Evolutionary conservation across 345 rosid genomes (phyloP).

Genomic region (Heritiera littoralis): DNA sequence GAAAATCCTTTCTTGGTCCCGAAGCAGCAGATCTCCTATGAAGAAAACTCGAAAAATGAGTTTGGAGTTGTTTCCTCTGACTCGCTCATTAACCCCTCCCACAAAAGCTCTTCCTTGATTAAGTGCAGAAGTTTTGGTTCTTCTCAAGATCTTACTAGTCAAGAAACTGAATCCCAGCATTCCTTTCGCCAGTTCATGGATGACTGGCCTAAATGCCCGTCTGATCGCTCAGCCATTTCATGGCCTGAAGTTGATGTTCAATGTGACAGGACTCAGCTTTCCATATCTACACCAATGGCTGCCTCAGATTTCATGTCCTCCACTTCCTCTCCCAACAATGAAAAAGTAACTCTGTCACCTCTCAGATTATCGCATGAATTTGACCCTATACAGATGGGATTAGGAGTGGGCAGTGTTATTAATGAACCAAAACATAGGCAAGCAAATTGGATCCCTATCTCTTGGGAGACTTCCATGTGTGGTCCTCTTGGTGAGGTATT

Average conservation of each 20-base stretch:
- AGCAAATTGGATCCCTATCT: conserved; percentile 52
- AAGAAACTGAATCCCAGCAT: conserved; percentile 43
- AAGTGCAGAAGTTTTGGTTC: conserved; percentile 42
- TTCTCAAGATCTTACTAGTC: conserved; percentile 36
- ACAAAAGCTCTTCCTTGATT: conserved; percentile 35
- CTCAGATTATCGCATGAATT: conserved; percentile 46
- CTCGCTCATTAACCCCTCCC: conserved; percentile 50
- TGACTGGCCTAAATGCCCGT: conserved; percentile 51
- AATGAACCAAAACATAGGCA: conserved; percentile 45
- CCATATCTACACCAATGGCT: conserved; percentile 56
- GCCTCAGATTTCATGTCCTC: conserved; percentile 51
- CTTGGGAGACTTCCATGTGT: conserved; percentile 67
- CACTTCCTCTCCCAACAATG: conserved; percentile 51
- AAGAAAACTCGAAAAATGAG: conserved; percentile 30
- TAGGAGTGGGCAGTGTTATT: conserved; percentile 43
- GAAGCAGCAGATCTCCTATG: conserved; percentile 37
- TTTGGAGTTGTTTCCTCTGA: conserved; percentile 49
- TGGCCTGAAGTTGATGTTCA: conserved; percentile 53
- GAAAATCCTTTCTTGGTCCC: conserved; percentile 38
- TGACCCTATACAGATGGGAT: conserved; percentile 55
- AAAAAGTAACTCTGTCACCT: conserved; percentile 43
- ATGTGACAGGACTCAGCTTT: conserved; percentile 59
- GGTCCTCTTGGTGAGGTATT: conserved; percentile 79
- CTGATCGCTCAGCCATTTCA: conserved; percentile 39
- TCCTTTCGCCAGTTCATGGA: conserved; percentile 63